These are phyloP conservation scores for Ustanciosporium gigantosporum DNA, from an alignment of 1,284 basidiomycete genomes.

Conservation along the genomic window DNA sequence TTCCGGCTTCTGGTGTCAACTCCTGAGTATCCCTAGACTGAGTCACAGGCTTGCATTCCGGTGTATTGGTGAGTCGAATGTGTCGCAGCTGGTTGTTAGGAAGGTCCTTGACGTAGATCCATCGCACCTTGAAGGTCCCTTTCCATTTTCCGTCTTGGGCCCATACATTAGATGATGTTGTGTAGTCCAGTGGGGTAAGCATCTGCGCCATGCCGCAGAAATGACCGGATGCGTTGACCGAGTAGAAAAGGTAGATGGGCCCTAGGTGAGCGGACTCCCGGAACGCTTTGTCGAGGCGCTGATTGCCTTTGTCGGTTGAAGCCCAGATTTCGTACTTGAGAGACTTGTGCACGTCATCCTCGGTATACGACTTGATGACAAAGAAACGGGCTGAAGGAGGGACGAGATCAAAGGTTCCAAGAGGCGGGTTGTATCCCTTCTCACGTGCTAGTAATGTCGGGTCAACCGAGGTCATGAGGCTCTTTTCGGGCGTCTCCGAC, in stretches of 20 bases:
- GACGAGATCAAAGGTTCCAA: slow-evolving; percentile 24
- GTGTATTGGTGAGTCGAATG: slow-evolving; percentile 49
- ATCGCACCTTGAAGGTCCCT: slow-evolving; percentile 56
- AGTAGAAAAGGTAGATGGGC: slow-evolving; percentile 59
- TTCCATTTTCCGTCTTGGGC: slow-evolving; percentile 60
- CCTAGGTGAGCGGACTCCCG: slow-evolving; percentile 22
- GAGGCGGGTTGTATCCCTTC: slow-evolving; percentile 43
- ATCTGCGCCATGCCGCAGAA: slow-evolving; percentile 60
- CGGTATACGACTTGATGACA: slow-evolving; percentile 60
- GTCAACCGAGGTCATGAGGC: slow-evolving; percentile 10
- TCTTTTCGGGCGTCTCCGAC: neutral
- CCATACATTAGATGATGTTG: slow-evolving; percentile 53
- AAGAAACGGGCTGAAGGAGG: slow-evolving; percentile 51
- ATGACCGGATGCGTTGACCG: slow-evolving; percentile 57
- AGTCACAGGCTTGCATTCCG: slow-evolving; percentile 56
- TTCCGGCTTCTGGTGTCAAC: slow-evolving; percentile 44
- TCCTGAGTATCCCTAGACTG: slow-evolving; percentile 60
- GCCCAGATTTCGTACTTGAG: slow-evolving; percentile 60
- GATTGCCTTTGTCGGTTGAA: slow-evolving; percentile 59
- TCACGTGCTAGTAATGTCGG: slow-evolving; percentile 12
- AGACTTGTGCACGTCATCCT: slow-evolving; percentile 57
- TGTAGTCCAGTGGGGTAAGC: slow-evolving; percentile 56
- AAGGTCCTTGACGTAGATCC: slow-evolving; percentile 59
- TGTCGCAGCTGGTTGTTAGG: slow-evolving; percentile 56
- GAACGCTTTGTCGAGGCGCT: slow-evolving; percentile 53